Evolutionary conservation across 2,329 filamentous ascomycete species (phyloP).

Genomic region (Podosphaera leucotricha): DNA sequence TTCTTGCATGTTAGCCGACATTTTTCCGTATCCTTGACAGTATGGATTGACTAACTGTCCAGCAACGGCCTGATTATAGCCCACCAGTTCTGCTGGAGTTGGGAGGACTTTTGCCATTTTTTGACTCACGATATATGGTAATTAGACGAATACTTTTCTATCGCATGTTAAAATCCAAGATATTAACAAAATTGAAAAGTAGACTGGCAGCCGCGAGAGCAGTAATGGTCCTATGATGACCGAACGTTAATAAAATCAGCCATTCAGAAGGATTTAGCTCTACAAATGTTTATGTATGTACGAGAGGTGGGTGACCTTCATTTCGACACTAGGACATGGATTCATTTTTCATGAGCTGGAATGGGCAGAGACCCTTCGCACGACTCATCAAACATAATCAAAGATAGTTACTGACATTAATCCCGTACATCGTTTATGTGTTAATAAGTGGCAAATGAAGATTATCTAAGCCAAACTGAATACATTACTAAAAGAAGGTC

Average conservation of each 20-base stretch:
- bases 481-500: too few relatives aligned
- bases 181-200: neutral
- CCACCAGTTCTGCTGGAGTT: constrained; percentile 29
- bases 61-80: constrained; percentile 55
- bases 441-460: too few relatives aligned
- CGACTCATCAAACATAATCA: too few relatives aligned
- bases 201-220: neutral
- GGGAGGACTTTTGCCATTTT: constrained; percentile 20
- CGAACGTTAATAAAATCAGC: neutral
- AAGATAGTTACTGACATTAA: too few relatives aligned
- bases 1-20: constrained; percentile 18
- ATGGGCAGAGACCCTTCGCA: too few relatives aligned
- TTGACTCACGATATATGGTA: neutral
- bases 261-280: neutral
- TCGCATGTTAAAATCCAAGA: neutral
- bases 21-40: neutral
- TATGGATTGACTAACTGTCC: constrained; percentile 44
- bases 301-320: neutral
- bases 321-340: neutral
- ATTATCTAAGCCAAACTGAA: too few relatives aligned
- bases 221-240: neutral
- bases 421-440: too few relatives aligned
- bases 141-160: neutral
- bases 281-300: neutral
- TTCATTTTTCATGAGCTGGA: too few relatives aligned